phyloP scores from a whole-genome alignment of 129 eudicot species.

The Flaveria robusta region DNA sequence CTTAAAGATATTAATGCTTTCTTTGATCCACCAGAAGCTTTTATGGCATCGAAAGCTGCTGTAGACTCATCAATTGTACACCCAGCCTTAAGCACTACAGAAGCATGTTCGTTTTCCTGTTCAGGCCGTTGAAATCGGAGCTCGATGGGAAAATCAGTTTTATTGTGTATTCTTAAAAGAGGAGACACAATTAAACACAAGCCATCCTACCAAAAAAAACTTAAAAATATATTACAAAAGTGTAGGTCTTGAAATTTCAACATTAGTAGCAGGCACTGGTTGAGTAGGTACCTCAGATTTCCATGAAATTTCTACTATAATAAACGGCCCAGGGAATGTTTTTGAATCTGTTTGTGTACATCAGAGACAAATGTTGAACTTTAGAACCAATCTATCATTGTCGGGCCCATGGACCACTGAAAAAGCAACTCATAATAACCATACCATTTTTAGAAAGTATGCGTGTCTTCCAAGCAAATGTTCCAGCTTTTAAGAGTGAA shows the following conservation, averaged over 20 bases:
- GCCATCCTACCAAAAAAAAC: constrained; percentile 56
- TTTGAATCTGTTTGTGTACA: constrained; percentile 59
- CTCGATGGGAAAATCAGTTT: constrained; percentile 77
- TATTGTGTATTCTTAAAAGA: constrained; percentile 66
- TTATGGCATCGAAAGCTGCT: constrained; percentile 79
- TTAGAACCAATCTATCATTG: constrained; percentile 3
- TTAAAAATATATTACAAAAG: constrained; percentile 17
- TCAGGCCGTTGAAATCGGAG: constrained; percentile 79
- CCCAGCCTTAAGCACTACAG: constrained; percentile 58
- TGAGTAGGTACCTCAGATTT: constrained; percentile 57
- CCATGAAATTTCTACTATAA: constrained; percentile 69
- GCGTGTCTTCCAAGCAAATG: constrained; percentile 90
- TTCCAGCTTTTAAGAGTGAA: constrained; percentile 55
- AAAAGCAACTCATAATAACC: constrained; percentile 11
- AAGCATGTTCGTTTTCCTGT: constrained; percentile 61
- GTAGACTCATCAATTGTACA: constrained; percentile 76
- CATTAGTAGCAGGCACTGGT: constrained; percentile 13
- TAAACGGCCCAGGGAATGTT: constrained; percentile 79
- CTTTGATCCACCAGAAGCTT: constrained; percentile 70
- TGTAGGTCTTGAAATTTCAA: background rate
- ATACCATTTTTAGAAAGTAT: constrained; percentile 69
- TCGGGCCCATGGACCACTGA: constrained; percentile 5
- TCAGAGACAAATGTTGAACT: constrained; percentile 20
- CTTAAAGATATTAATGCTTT: constrained; percentile 71
- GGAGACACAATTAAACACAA: constrained; percentile 77